Evolutionary conservation across 768 basidiomycete species (phyloP), one percentile per base, ranked within the genome.

Genomic region (Sistotremastrum niveocremeum): DNA sequence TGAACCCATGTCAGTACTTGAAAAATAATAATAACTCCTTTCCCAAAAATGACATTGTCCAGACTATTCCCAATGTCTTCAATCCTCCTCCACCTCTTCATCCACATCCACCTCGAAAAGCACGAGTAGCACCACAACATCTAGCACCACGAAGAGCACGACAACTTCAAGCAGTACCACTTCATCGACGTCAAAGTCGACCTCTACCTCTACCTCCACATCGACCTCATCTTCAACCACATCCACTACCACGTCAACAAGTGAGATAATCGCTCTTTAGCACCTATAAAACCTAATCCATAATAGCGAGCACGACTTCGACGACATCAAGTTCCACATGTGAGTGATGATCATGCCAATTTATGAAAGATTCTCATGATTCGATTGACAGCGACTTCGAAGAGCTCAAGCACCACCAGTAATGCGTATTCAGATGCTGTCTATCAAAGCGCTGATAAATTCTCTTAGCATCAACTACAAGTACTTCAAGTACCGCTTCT

Each of bases 31-130:
- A 9, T 6, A n/a, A 31, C 33, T 41, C 2, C 37, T 39, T 41
- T 30, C 9, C 12, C 5, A 4, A 7, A n/a, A 31, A 4, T 6
- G n/a, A n/a, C 12, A 32, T 10, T 3, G 3, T 39, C 9, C 31
- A 74, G 72, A 65, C 46, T 74, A 74, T 54, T 74, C 51, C 32
- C 73, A 75, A 55, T 76, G 73, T 47, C 60, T 74, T 9, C 70
- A 64, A 28, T 49, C 61, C 7, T 54, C 62, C 1, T 46, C 62
- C 8, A 56, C 63, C 7, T 50, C 56, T 5, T 57, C 63, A 3
- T 51, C 57, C 38, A 45, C 53, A 28, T 41, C 54, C 8, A 46
- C 57, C 1, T 47, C 60, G 9, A 45, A 20, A n/a, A 28, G 32
- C n/a, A 35, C 37, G 7, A 41, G 7, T 11, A 44, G 8, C 20